Conservation (phyloP, 1,284 basidiomycete genomes). For the Cutaneotrichosporon sp. region DNA sequence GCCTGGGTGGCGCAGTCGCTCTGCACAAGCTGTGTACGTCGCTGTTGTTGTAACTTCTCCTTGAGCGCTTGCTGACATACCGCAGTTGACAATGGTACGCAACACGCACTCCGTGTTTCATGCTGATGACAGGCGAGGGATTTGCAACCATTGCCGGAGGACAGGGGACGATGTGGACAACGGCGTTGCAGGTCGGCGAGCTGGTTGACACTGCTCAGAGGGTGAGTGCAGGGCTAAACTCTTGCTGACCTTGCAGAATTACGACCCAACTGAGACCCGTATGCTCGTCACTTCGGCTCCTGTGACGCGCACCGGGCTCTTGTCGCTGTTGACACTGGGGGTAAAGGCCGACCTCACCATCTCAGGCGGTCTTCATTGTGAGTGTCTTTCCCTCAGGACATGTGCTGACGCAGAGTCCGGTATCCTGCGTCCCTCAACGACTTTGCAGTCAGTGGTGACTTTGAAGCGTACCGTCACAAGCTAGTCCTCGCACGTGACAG, state of each 20-base stretch:
- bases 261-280: conserved; percentile 89
- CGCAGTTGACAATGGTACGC: conserved; percentile 49
- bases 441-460: conserved; percentile 87
- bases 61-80: conserved; percentile 27
- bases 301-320: conserved; percentile 87
- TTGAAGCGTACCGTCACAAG: conserved; percentile 84
- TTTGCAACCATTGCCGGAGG: conserved; percentile 94
- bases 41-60: not conserved
- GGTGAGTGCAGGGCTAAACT: conserved; percentile 54
- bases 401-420: conserved; percentile 60
- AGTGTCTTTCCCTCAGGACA: conserved; percentile 13
- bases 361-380: conserved; percentile 86
- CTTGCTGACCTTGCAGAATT: conserved; percentile 54
- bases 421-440: conserved; percentile 96
- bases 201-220: conserved; percentile 95
- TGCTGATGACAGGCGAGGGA: conserved; percentile 63
- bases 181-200: conserved; percentile 94
- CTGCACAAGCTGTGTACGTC: conserved; percentile 93
- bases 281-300: conserved; percentile 89
- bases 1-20: conserved; percentile 92
- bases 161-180: conserved; percentile 98
- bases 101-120: not conserved
- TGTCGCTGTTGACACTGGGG: conserved; percentile 83
- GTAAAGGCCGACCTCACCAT: conserved; percentile 93
- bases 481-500: conserved; percentile 72